phyloP scores from a whole-genome alignment of 2,329 filamentous ascomycete genomes.

The Escovopsis weberi region DNA sequence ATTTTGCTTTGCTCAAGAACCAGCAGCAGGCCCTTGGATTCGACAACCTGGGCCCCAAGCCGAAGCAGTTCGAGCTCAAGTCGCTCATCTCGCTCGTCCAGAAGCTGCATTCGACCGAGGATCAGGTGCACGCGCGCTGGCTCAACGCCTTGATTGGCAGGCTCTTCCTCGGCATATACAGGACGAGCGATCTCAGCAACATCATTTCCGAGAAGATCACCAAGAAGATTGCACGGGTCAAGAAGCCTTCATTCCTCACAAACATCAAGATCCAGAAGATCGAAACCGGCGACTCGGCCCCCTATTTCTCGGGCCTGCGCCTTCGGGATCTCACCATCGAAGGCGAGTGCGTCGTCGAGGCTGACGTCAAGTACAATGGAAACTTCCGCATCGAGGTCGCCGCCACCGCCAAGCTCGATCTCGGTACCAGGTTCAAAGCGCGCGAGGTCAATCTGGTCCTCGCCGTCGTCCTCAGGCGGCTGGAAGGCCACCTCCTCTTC shows the following conservation, averaged over 20 bases:
- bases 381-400: constrained; percentile 83
- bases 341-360: constrained; percentile 75
- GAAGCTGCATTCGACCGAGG: constrained; percentile 78
- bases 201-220: constrained; percentile 75
- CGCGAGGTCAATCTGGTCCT: constrained; percentile 81
- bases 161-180: constrained; percentile 76
- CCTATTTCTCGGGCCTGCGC: constrained; percentile 76
- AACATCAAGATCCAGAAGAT: constrained; percentile 72
- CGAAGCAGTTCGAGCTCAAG: constrained; percentile 65
- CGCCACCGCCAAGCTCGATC: constrained; percentile 82
- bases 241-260: constrained; percentile 80
- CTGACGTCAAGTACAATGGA: constrained; percentile 77
- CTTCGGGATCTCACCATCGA: constrained; percentile 83
- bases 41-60: constrained; percentile 42
- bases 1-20: constrained; percentile 78
- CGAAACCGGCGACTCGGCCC: constrained; percentile 73
- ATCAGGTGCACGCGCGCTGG: constrained; percentile 83
- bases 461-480: constrained; percentile 67
- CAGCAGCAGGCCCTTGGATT: constrained; percentile 54
- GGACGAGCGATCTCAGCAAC: constrained; percentile 66
- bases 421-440: constrained; percentile 77
- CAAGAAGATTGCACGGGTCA: constrained; percentile 90
- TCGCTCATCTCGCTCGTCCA: constrained; percentile 85
- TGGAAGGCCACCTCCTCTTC: constrained; percentile 74
- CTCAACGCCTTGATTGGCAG: constrained; percentile 83